Evolutionary conservation across 768 basidiomycete genomes (phyloP).

Genomic region (Psilocybe azurescens): DNA sequence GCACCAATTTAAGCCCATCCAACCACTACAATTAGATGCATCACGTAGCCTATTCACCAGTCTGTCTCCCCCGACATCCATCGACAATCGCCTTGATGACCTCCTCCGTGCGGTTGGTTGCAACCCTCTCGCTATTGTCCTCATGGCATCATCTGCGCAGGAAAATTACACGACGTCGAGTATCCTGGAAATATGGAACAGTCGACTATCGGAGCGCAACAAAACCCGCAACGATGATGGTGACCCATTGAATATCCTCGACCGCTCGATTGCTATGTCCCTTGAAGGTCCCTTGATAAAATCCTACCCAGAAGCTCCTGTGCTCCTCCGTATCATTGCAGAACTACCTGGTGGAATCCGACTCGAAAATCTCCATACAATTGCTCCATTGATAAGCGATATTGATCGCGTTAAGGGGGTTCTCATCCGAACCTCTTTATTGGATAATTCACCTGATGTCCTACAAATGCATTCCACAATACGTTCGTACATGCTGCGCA

Average conservation of each 20-base stretch:
- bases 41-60: background rate
- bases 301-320: background rate
- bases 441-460: slow-evolving; percentile 5
- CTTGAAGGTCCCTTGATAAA: slow-evolving; percentile 9
- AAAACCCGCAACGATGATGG: background rate
- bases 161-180: slow-evolving; percentile 4
- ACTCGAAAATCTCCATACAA: slow-evolving; percentile 4
- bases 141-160: slow-evolving; percentile 12
- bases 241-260: slow-evolving; percentile 1
- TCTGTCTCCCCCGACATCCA: background rate
- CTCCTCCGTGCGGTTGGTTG: slow-evolving; percentile 6
- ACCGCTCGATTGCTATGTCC: slow-evolving; percentile 1
- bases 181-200: slow-evolving; percentile 12
- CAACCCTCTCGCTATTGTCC: slow-evolving; percentile 7
- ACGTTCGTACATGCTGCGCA: slow-evolving; percentile 9
- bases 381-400: slow-evolving; percentile 1
- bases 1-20: slow-evolving; percentile 3
- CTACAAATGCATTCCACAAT: slow-evolving; percentile 13
- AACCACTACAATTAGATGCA: background rate
- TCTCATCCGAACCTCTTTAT: background rate
- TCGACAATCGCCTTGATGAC: slow-evolving; percentile 2
- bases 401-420: background rate
- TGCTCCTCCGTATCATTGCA: slow-evolving; percentile 16
- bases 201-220: background rate
- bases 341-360: slow-evolving; percentile 9